Evolutionary conservation across 352 stramenopile genomes (phyloP).

Genomic region (Pythium pectinolyticum): DNA sequence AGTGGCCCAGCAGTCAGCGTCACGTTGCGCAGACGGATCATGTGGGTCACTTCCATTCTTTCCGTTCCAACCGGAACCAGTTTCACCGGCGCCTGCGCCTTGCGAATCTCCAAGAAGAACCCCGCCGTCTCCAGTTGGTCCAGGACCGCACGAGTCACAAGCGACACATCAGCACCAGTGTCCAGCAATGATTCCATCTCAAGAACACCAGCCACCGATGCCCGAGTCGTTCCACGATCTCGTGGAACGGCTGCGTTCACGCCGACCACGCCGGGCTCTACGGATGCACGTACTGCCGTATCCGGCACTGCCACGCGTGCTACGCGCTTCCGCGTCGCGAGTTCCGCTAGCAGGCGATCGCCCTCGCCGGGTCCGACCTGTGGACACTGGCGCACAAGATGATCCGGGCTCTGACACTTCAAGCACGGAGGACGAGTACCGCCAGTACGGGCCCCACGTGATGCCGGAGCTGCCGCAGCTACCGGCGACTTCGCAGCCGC

Average conservation of each 20-base stretch:
- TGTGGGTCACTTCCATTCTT: background rate
- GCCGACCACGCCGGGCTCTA: background rate
- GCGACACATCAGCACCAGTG: conserved; percentile 14
- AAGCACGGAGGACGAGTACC: conserved; percentile 1
- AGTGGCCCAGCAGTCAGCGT: background rate
- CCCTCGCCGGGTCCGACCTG: background rate
- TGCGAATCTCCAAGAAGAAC: background rate
- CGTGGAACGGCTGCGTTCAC: background rate
- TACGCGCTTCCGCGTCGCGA: background rate
- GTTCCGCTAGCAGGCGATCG: background rate
- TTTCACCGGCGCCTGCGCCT: background rate
- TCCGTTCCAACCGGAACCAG: too few species aligned
- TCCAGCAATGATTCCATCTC: conserved; percentile 7
- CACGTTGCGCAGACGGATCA: background rate
- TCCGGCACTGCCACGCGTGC: background rate
- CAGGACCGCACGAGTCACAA: conserved; percentile 4
- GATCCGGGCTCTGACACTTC: conserved; percentile 4
- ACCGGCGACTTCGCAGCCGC: too few species aligned
- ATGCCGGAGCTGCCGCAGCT: background rate
- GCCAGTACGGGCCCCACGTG: background rate
- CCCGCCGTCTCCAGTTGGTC: background rate
- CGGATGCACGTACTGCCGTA: background rate
- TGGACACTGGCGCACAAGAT: background rate
- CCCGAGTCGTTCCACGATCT: background rate
- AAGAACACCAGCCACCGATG: background rate